phyloP scores from a whole-genome alignment of 257 asterid genomes.

The Solanum lycopersicoides region DNA sequence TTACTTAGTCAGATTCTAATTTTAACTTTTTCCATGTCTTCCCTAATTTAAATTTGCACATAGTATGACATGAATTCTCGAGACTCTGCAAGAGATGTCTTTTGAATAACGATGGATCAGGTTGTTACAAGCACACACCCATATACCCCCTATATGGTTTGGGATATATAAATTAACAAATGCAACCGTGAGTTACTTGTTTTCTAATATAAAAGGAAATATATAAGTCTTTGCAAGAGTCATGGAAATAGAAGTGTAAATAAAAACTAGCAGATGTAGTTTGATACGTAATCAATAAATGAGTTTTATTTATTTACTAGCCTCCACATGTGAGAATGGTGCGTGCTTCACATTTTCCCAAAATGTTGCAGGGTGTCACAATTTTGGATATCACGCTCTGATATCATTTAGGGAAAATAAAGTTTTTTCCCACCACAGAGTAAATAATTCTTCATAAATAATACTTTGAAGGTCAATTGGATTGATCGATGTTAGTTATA shows the following conservation, averaged over 20 bases:
- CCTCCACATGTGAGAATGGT: slow-evolving; percentile 20
- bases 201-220: too few species aligned
- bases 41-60: too few species aligned
- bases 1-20: too few species aligned
- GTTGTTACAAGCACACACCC: too few species aligned
- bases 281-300: slow-evolving; percentile 15
- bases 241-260: too few species aligned
- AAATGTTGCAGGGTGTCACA: slow-evolving; percentile 46
- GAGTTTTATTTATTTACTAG: slow-evolving; percentile 29
- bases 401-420: slow-evolving; percentile 49
- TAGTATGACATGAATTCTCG: too few species aligned
- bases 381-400: slow-evolving; percentile 30
- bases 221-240: too few species aligned
- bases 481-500: slow-evolving; percentile 23
- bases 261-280: not conserved
- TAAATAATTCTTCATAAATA: slow-evolving; percentile 41
- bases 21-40: too few species aligned
- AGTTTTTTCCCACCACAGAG: slow-evolving; percentile 66
- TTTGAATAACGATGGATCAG: not conserved
- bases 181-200: too few species aligned
- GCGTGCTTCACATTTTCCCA: slow-evolving; percentile 67
- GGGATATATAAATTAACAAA: too few species aligned
- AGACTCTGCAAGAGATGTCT: too few species aligned
- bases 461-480: not conserved
- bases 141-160: too few species aligned